Base-by-base conservation (phyloP, 75 land plant genomes). In the Pinus albicaulis region DNA sequence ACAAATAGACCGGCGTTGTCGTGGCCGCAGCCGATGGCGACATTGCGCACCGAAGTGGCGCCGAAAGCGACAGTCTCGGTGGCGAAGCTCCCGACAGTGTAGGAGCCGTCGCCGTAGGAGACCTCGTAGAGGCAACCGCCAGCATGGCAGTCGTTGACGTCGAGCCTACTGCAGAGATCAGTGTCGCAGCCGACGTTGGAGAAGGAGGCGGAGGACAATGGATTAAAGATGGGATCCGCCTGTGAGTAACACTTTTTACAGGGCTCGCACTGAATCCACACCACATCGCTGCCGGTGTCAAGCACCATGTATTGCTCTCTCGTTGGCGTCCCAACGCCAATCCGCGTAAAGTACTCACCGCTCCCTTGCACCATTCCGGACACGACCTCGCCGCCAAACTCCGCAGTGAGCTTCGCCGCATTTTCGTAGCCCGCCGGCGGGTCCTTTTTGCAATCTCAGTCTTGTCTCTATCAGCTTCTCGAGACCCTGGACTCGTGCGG, bases 211-310 rank as follows among this genome's bases (percentile, higher is more conserved):
- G 60, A 59, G 19, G 60, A 19, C 0, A 4, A 19, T 5, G 22
- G 22, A n/a, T 59, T n/a, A 7, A 59, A 59, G 60, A 59, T 19
- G 60, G 60, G 60, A 59, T 59, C 60, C 60, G 19, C 22, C 20
- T 59, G 22, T 4, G 19, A n/a, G 60, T 59, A 59, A 11, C 60
- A 59, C 22, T 17, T 5, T n/a, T 19, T 5, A 59, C 22, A 59
- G 0, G 60, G 95, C 72, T 82, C 64, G 80, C 98, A 95, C 71
- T 95, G 95, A 12, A 91, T 78, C 98, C 95, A 92, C 16, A 84
- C 72, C 63, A 95, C 58, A 80, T 95, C 98, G 74, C 94, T 89
- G 61, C 94, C 94, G 16, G 94, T 82, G 79, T 94, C 97, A 56
- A 91, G 65, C 23, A 91, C 92, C 81, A 89, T 78, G 92, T 81